Base-by-base conservation (phyloP, 2,329 filamentous ascomycete genomes). In the Pestalotiopsis sp. region DNA sequence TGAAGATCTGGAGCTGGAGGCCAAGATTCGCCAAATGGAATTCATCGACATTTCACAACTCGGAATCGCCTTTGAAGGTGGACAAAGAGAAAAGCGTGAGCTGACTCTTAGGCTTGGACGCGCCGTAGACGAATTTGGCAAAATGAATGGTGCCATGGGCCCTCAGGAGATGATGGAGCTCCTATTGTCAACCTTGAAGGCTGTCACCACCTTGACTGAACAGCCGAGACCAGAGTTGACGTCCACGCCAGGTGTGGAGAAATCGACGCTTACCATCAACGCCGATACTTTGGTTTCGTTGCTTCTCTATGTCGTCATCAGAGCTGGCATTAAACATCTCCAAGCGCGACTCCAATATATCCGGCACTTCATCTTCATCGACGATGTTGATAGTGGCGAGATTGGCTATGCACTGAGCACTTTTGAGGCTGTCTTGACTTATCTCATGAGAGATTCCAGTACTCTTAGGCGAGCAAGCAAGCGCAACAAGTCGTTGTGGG, bases 331-430 rank as follows among this genome's bases (percentile, higher is more conserved):
- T 31, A 90, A 93, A 69, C 92, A 98, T 79, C 84, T 99, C 9
- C 93, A 97, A 74, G 94, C 96, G 3, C 89, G 95, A 23, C 83
- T 99, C 61, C 86, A 92, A n/a, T 99, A 98, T 78, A 97, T 98
- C 86, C 92, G 95, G 58, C 94, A 97, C 76, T 99, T 98, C 77
- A 96, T 98, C 73, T 99, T 97, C 80, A 95, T 97, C 64, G 96
- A 98, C 74, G 96, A 99, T 80, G 94, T 99, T 9, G 96, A 99
- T 73, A 97, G 91, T 70, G 96, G 96, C 63, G 96, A 99, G 81
- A 92, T 97, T 85, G 96, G 96, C 9, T 99, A 99, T 79, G 95
- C 95, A 0, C 81, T 99, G 64, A 98, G 95, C 79, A 99, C 96
- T 0, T 93, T 98, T 69, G 96, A 99, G 79, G 96, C 94, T 6